Evolutionary conservation across 2,329 filamentous ascomycete species (phyloP).

Genomic region (Cercospora sojina): DNA sequence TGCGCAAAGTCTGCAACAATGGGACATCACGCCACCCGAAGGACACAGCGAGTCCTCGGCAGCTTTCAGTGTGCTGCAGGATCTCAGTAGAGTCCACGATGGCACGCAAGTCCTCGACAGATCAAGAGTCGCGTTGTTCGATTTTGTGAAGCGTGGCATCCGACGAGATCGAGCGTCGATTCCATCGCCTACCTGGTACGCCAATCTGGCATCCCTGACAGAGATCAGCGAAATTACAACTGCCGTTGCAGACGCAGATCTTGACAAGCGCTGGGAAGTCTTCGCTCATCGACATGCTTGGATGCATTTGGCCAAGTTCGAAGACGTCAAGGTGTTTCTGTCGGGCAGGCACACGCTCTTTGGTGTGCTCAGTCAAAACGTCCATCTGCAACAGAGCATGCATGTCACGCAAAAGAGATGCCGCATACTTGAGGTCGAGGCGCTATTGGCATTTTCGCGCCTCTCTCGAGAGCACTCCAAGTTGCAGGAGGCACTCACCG

Average conservation of each 20-base stretch:
- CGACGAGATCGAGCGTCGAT: neutral
- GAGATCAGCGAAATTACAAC: slow-evolving; percentile 78
- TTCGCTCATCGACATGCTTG: slow-evolving; percentile 69
- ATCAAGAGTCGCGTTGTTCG: slow-evolving; percentile 15
- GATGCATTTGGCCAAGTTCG: slow-evolving; percentile 67
- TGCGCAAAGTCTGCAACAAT: slow-evolving; percentile 75
- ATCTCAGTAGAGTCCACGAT: slow-evolving; percentile 48
- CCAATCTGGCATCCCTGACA: slow-evolving; percentile 68
- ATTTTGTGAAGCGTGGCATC: slow-evolving; percentile 15
- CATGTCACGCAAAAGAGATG: slow-evolving; percentile 63
- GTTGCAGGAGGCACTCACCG: slow-evolving; percentile 81
- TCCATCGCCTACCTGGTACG: slow-evolving; percentile 30
- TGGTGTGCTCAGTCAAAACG: slow-evolving; percentile 71
- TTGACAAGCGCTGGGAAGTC: slow-evolving; percentile 60
- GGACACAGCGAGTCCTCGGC: slow-evolving; percentile 46
- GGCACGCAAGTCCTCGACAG: slow-evolving; percentile 13
- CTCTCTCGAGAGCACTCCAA: slow-evolving; percentile 78
- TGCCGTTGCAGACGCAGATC: slow-evolving; percentile 57
- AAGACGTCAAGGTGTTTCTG: slow-evolving; percentile 76
- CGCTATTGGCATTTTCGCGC: slow-evolving; percentile 71
- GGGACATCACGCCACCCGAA: slow-evolving; percentile 79
- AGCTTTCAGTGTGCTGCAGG: slow-evolving; percentile 78
- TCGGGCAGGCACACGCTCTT: slow-evolving; percentile 81
- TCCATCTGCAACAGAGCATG: slow-evolving; percentile 60
- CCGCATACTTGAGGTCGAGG: slow-evolving; percentile 70